Evolutionary conservation across 768 basidiomycete species (phyloP).

Genomic region (Tulasnella sp.): DNA sequence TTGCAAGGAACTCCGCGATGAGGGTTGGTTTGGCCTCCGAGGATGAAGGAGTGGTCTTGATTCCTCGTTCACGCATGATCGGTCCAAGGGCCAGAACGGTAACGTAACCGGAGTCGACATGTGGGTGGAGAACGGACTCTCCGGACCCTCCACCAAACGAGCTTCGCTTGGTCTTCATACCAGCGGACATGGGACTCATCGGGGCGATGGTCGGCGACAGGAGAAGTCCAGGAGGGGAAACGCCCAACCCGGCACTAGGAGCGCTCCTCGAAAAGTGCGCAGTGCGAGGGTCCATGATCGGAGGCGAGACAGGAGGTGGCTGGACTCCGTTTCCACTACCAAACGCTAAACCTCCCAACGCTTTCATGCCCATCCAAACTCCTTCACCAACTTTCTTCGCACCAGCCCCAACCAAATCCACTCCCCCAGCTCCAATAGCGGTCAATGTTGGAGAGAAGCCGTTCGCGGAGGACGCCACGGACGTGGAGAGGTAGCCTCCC

Average conservation of each 20-base stretch:
- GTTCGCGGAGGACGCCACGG: constrained; percentile 10
- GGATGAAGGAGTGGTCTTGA: not conserved
- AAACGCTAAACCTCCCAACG: constrained; percentile 58
- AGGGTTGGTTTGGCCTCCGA: constrained; percentile 10
- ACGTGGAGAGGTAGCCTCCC: constrained; percentile 20
- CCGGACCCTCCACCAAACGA: constrained; percentile 2
- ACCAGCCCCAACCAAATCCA: constrained; percentile 25
- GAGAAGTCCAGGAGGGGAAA: constrained; percentile 19
- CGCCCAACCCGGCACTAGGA: constrained; percentile 44
- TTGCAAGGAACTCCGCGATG: constrained; percentile 30
- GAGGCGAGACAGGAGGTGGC: not conserved
- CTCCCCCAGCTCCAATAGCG: constrained; percentile 21
- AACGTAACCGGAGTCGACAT: constrained; percentile 37
- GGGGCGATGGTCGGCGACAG: constrained; percentile 9
- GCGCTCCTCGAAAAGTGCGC: constrained; percentile 59
- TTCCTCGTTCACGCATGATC: constrained; percentile 31
- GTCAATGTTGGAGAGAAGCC: constrained; percentile 29
- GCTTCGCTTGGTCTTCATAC: not conserved
- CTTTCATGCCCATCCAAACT: constrained; percentile 61
- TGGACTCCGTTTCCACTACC: constrained; percentile 28
- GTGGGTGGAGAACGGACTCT: constrained; percentile 25
- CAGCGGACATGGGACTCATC: not conserved
- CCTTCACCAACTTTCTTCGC: constrained; percentile 47
- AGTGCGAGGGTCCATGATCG: constrained; percentile 34
- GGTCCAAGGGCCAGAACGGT: constrained; percentile 55